Percentiles rank a stretch among this genome's conserved stretches.
phyloP scores from a whole-genome alignment of 352 stramenopile genomes.

The Phytophthora crassamura region DNA sequence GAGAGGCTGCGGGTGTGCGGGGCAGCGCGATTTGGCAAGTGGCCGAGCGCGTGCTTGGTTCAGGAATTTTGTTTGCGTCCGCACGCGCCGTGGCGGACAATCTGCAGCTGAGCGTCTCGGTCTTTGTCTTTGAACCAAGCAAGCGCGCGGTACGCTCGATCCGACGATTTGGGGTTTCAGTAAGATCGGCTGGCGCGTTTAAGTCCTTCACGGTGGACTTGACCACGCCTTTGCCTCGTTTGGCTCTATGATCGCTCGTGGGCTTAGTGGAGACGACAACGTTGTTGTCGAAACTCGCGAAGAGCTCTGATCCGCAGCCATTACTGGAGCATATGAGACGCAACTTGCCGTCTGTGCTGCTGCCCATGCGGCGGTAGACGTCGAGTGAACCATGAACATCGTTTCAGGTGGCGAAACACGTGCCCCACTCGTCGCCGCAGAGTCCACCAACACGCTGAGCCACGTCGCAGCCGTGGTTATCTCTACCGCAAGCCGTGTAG shows the following conservation, averaged over 20 bases:
- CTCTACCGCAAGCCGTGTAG: constrained; percentile 23
- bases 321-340: constrained; percentile 20
- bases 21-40: constrained; percentile 34
- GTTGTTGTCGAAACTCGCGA: constrained; percentile 14
- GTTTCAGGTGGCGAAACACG: constrained; percentile 24
- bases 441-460: constrained; percentile 24
- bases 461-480: constrained; percentile 15
- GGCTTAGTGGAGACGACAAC: constrained; percentile 9
- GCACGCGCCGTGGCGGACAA: constrained; percentile 27
- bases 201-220: constrained; percentile 12
- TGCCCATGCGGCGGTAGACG: constrained; percentile 16
- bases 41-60: constrained; percentile 12
- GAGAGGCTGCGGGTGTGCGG: constrained; percentile 1
- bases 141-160: constrained; percentile 33
- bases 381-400: constrained; percentile 18
- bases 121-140: constrained; percentile 30
- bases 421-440: constrained; percentile 7
- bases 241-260: constrained; percentile 10
- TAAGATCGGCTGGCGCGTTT: constrained; percentile 18
- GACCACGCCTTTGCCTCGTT: constrained; percentile 26
- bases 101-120: constrained; percentile 9
- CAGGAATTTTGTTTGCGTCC: constrained; percentile 39
- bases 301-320: constrained; percentile 28
- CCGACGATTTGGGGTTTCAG: constrained; percentile 28
- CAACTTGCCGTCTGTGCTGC: constrained; percentile 1